Base-by-base conservation (phyloP, 2,329 filamentous ascomycete species). In the Cercospora beticola region DNA sequence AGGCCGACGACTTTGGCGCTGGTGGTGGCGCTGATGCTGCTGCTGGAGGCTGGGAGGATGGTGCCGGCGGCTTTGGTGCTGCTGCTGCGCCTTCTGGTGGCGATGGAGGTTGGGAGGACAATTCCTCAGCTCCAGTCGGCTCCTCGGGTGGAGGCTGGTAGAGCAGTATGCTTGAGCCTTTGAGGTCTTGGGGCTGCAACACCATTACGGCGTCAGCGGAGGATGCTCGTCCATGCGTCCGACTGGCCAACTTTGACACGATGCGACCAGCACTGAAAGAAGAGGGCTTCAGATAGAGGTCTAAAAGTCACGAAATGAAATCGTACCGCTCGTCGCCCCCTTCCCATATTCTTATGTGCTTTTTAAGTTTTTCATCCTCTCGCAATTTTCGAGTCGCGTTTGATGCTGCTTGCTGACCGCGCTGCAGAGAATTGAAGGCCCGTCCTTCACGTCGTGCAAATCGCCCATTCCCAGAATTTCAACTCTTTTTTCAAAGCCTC, bases 91-190 rank as follows among this genome's bases (percentile, higher is more conserved):
- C 30, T 14, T 31, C 28, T 36, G 56, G 56, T 9, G 56, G 56
- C 31, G 30, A 59, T 12, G 56, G 70, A 21, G 70, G 61, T 54
- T 70, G 66, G 66, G 64, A 67, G 46, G 68, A 64, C 58, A 65
- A 70, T 33, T 43, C 46, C 21, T 61, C 60, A 60, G 65, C 64
- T 61, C 59, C 61, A 40, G 66, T 64, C 52, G 68, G 40, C 56
- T 58, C 69, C 10, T 57, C 62, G 31, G 58, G 43, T 49, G 67
- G 64, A 49, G 66, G 62, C 33, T 71, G 70, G 70, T 69, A 70
- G 33, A 64, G 31, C 56, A 23, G 46, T 18, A 58, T 31, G 7
- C 30, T 65, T 46, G 54, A 16, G 33, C 52, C 31, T 10, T 52
- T 23, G 33, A 10, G 14, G 5, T n/a, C 1, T 21, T 36, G 33